Evolutionary conservation across 495 filamentous ascomycete species (phyloP).

Genomic region (Penicillium coprophilum): DNA sequence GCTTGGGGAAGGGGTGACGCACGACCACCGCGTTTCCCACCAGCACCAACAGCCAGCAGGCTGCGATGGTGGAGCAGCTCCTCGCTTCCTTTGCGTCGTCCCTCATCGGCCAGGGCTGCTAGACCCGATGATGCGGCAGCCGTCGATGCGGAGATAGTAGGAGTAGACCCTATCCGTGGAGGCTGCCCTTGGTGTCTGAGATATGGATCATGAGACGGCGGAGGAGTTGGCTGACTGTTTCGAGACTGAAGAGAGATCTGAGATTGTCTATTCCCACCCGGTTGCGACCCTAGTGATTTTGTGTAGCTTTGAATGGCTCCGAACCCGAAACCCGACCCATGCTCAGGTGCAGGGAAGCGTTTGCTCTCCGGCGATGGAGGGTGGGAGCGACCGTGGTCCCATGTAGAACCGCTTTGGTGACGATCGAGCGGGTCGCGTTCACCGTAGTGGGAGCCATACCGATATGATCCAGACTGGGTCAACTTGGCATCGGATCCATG

Average conservation of each 20-base stretch:
- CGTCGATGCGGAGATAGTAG: conserved; percentile 18
- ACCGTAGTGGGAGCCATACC: conserved; percentile 36
- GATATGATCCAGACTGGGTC: conserved; percentile 17
- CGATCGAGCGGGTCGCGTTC: conserved; percentile 38
- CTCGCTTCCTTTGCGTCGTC: conserved; percentile 58
- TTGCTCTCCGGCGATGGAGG: conserved; percentile 44
- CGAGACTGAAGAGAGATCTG: conserved; percentile 37
- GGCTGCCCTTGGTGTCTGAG: conserved; percentile 33
- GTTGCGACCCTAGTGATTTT: conserved; percentile 47
- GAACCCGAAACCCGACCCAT: conserved; percentile 40
- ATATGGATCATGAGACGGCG: conserved; percentile 40
- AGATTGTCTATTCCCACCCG: conserved; percentile 35
- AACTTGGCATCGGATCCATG: conserved; percentile 38
- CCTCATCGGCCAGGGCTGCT: conserved; percentile 35
- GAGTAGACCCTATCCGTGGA: conserved; percentile 29
- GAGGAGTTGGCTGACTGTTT: conserved; percentile 36
- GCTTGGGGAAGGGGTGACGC: conserved; percentile 86
- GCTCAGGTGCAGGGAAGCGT: conserved; percentile 37
- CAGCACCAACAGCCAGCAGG: conserved; percentile 45
- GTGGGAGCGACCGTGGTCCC: conserved; percentile 44
- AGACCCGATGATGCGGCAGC: conserved; percentile 29
- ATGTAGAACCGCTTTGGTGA: conserved; percentile 29
- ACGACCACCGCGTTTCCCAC: conserved; percentile 49
- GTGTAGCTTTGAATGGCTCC: conserved; percentile 51
- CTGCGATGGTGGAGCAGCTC: conserved; percentile 49